Conservation (phyloP, 2,329 filamentous ascomycete genomes). For the Amylocarpus encephaloides region DNA sequence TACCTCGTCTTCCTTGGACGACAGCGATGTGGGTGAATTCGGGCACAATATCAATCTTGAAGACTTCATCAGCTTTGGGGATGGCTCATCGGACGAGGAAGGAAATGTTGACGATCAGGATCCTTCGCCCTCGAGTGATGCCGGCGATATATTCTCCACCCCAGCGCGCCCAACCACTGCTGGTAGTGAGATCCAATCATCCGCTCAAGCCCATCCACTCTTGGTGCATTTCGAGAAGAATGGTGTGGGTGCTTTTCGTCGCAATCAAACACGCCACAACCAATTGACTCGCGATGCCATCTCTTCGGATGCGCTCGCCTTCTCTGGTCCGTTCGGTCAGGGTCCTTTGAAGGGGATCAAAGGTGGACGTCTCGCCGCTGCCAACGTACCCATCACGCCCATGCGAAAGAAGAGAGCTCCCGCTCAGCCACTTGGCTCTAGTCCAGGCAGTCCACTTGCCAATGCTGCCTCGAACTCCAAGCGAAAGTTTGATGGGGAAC, state of each 20-base stretch:
- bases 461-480: constrained; percentile 20
- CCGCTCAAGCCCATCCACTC: constrained; percentile 43
- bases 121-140: constrained; percentile 6
- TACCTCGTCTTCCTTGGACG: constrained; percentile 41
- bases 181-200: constrained; percentile 35
- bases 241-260: constrained; percentile 71
- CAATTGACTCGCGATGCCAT: constrained; percentile 48
- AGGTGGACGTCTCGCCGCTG: constrained; percentile 58
- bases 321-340: constrained; percentile 53
- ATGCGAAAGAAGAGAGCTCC: constrained; percentile 41
- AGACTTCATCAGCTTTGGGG: constrained; percentile 66
- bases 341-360: constrained; percentile 58
- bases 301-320: constrained; percentile 55
- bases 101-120: constrained; percentile 52
- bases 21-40: constrained; percentile 56
- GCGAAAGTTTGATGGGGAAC: constrained; percentile 25
- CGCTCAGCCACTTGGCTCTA: constrained; percentile 12
- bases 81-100: constrained; percentile 47
- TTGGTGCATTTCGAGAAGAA: constrained; percentile 61
- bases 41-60: constrained; percentile 60
- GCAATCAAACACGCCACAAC: constrained; percentile 51
- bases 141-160: constrained; percentile 42
- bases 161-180: constrained; percentile 45
- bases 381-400: constrained; percentile 62
- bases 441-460: constrained; percentile 25